Conservation (phyloP, 73 alveolate species). For the Tetrahymena malaccensis region DNA sequence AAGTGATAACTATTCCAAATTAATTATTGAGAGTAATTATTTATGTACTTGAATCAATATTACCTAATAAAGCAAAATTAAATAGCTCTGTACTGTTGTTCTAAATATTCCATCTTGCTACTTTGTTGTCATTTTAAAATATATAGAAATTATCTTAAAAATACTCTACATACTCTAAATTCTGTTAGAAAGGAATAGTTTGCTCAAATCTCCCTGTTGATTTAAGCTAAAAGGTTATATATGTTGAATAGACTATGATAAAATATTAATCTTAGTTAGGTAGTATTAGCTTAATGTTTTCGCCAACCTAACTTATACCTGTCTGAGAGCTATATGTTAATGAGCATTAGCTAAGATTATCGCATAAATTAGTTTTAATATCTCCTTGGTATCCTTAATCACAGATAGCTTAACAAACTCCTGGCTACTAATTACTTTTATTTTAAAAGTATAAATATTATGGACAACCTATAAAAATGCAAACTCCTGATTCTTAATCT, state of each 20-base stretch:
- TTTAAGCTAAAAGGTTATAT: neutral
- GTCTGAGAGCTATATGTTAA: neutral
- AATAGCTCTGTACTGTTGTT: neutral
- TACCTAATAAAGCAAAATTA: neutral
- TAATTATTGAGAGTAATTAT: neutral
- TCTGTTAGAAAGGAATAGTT: neutral
- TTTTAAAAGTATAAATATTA: neutral
- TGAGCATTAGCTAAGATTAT: neutral
- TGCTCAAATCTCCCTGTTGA: neutral
- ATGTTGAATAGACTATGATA: neutral
- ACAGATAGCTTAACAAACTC: neutral
- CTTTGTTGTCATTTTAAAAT: neutral
- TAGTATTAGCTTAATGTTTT: neutral
- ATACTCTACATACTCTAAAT: neutral
- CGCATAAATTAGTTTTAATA: neutral
- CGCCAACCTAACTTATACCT: neutral
- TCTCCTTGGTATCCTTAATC: neutral
- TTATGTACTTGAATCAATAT: neutral
- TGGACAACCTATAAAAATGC: neutral
- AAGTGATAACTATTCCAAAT: neutral
- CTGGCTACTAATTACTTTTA: neutral
- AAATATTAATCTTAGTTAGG: neutral
- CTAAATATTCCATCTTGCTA: neutral
- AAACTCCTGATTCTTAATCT: neutral
- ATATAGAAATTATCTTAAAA: neutral